Percentiles rank a stretch among this genome's conserved stretches.
Evolutionary conservation across 495 filamentous ascomycete genomes (phyloP).

Genomic region (Neurospora africana): DNA sequence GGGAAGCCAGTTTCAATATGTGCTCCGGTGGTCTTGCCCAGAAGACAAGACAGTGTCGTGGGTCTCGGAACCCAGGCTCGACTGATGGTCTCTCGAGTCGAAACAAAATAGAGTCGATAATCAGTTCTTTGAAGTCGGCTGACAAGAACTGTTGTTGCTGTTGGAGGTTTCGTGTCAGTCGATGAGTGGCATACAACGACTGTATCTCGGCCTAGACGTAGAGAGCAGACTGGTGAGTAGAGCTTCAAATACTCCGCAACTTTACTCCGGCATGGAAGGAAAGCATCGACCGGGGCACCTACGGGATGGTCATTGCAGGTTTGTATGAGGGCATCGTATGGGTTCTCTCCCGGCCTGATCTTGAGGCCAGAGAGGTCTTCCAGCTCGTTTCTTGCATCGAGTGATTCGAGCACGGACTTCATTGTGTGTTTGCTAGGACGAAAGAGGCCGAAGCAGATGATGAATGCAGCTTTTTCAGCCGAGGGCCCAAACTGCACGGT

Average conservation of each 20-base stretch:
- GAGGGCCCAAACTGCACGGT: not conserved
- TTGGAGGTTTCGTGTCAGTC: constrained; percentile 57
- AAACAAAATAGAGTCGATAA: constrained; percentile 63
- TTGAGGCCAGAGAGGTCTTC: constrained; percentile 46
- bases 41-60: constrained; percentile 70
- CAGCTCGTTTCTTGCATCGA: constrained; percentile 41
- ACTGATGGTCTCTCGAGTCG: constrained; percentile 49
- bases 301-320: constrained; percentile 51
- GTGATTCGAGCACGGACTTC: constrained; percentile 25
- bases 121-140: constrained; percentile 56
- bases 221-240: not conserved
- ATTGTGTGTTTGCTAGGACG: constrained; percentile 13
- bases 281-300: constrained; percentile 15
- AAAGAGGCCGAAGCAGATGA: not conserved
- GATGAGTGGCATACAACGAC: constrained; percentile 59
- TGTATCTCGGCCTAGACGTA: constrained; percentile 54
- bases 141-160: constrained; percentile 59
- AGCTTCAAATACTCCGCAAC: not conserved
- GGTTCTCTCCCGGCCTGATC: constrained; percentile 46
- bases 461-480: not conserved
- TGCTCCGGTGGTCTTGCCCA: constrained; percentile 74
- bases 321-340: constrained; percentile 65
- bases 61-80: constrained; percentile 58
- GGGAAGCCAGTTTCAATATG: constrained; percentile 51
- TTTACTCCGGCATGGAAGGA: not conserved